Conservation (phyloP, 192 early-diverging fungal genomes). For the Podila epicladia region DNA sequence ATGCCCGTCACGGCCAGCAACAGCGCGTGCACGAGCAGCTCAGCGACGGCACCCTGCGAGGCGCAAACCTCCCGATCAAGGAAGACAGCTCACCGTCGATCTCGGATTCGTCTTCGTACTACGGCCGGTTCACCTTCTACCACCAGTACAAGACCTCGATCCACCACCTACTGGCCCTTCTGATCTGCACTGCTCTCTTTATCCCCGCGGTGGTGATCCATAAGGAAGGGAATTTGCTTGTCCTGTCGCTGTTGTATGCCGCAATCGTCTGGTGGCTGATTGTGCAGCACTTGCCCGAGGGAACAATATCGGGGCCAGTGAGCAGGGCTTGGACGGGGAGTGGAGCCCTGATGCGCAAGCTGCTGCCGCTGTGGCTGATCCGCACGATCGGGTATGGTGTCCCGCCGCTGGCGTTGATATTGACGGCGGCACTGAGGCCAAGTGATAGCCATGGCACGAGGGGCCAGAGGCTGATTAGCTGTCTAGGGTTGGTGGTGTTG, state of each 20-base stretch:
- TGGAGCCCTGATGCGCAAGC: not conserved
- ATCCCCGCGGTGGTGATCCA: constrained; percentile 21
- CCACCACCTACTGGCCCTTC: constrained; percentile 1
- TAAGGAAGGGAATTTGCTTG: constrained; percentile 12
- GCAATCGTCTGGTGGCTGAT: constrained; percentile 20
- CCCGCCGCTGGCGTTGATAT: constrained; percentile 7
- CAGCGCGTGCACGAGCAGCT: not conserved
- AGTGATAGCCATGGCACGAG: constrained; percentile 49
- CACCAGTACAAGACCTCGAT: constrained; percentile 9
- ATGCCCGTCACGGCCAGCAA: not conserved
- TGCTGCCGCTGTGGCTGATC: constrained; percentile 3
- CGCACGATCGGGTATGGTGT: constrained; percentile 9
- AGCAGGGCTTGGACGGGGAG: not conserved
- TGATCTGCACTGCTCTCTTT: constrained; percentile 18
- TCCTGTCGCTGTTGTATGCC: constrained; percentile 17
- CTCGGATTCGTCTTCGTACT: constrained; percentile 2
- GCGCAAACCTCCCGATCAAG: not conserved
- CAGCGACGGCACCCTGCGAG: not conserved
- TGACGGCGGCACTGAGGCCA: constrained; percentile 16
- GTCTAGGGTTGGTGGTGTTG: constrained; percentile 73
- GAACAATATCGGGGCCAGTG: constrained; percentile 1
- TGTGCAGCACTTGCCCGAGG: constrained; percentile 7
- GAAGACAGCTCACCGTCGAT: not conserved
- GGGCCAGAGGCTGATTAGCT: constrained; percentile 73
- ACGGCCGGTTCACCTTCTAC: constrained; percentile 9